Evolutionary conservation across 2,329 filamentous ascomycete species (phyloP), one percentile per base, ranked within the genome.

Genomic region (Fusarium sp.): DNA sequence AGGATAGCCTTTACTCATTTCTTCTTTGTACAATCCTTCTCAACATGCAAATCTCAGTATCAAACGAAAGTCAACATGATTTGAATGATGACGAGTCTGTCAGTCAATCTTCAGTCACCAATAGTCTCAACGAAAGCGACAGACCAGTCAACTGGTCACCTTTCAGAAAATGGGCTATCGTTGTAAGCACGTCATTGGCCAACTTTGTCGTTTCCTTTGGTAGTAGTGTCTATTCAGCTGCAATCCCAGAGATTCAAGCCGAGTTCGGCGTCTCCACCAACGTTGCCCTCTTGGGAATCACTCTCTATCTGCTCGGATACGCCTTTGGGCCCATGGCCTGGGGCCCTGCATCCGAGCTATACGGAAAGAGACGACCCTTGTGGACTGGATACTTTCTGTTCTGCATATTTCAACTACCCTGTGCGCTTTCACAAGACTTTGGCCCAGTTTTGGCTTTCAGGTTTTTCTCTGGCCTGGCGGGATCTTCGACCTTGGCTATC

Each of bases 251-350:
- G 25, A 47, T 62, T 31, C 21, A 42, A 2, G 2, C 29, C 10
- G 33, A 42, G 13, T 62, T 60, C 20, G 11, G 5, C 6, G 46
- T 62, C 11, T 43, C 55, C 37, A 13, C 23, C 25, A 36, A 60
- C 2, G 37, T 52, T 1, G 47, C 46, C 15, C 56, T 49, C 0
- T 47, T 65, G 14, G 58, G 58, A 17, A 43, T 65, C 5, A 52
- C 58, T 0, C 35, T 65, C 14, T 65, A 58, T 10, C 33, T 65
- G 3, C 11, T 63, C 11, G 61, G 61, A 6, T 63, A 63, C 71
- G 91, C 91, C 70, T 79, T 94, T 48, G 91, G 63, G 8, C 91
- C 91, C 2, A 89, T 94, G 85, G 83, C 83, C 1, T 94, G 93
- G 73, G 91, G 91, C 6, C 91, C 91, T 4, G 46, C 33, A 2